Base-by-base conservation (phyloP, 257 asterid genomes). In the Solanum stenotomum region DNA sequence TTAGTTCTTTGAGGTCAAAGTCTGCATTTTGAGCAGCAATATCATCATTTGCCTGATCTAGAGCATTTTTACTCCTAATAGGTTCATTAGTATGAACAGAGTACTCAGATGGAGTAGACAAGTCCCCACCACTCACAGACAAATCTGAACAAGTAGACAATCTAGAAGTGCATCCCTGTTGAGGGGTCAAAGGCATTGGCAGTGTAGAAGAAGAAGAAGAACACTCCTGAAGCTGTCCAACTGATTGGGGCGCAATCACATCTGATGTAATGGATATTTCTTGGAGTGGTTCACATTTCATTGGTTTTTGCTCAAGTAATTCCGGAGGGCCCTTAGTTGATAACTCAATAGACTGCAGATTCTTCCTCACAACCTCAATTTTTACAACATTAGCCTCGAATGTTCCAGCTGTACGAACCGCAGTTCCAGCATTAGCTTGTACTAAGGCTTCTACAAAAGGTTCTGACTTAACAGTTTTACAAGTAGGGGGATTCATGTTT, bases 391-490 rank as follows among this genome's bases (percentile, higher is more conserved):
- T 87, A 70, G 74, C 38, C 86, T 91, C 92, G 9, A 85, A 59
- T 61, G 90, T 88, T 34, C 90, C 94, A 87, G 81, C 83, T 72
- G 89, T 83, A 83, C 88, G 87, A 92, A 92, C 88, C 72, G 88
- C 85, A 91, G 93, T 90, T 87, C 88, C 88, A 75, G 91, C 87
- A 88, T 88, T 89, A 33, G 88, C 92, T 85, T 22, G 84, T 83
- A 89, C 89, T 29, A 90, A 83, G 86, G 87, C 91, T 87, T 92
- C 95, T 20, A 93, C 94, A 49, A 89, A 59, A 33, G 96, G 96
- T 88, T 97, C 98, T 23, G 91, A 86, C 92, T 97, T 96, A 81
- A 96, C 94, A 8, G 77, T 29, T 88, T 89, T 77, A 81, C 79
- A 6, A 78, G 85, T 89, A 77, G 81, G 65, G 65, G 92, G 25